Conservation (phyloP, 805 yeast genomes). For the Metschnikowia reukaufii region DNA sequence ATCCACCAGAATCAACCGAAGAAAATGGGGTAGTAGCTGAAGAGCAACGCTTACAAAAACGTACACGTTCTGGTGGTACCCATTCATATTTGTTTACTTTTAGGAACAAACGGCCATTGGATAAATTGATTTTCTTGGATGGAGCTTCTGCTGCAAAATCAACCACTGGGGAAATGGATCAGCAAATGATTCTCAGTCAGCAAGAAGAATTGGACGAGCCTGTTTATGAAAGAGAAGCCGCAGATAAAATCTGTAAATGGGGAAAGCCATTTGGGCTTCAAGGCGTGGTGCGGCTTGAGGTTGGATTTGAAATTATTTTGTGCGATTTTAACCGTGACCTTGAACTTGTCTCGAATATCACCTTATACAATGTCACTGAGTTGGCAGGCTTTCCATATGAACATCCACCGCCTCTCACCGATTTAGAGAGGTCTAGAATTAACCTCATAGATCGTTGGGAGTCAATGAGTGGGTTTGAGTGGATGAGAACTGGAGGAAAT, state of each 20-base stretch:
- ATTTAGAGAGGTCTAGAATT: slow-evolving; percentile 8
- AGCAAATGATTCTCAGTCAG: slow-evolving; percentile 25
- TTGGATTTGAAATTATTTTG: slow-evolving; percentile 60
- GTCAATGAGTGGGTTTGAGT: slow-evolving; percentile 44
- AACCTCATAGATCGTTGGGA: slow-evolving; percentile 26
- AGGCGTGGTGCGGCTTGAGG: slow-evolving; percentile 58
- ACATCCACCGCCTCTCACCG: slow-evolving; percentile 2
- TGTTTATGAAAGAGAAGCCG: slow-evolving; percentile 44
- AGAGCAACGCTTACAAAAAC: background rate
- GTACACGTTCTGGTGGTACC: slow-evolving; percentile 4
- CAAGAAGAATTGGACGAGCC: slow-evolving; percentile 23
- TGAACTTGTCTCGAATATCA: slow-evolving; percentile 46
- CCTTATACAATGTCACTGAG: slow-evolving; percentile 38
- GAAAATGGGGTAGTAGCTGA: background rate
- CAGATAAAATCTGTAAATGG: slow-evolving; percentile 57
- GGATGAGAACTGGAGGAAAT: slow-evolving; percentile 43
- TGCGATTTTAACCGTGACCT: slow-evolving; percentile 58
- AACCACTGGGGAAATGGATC: slow-evolving; percentile 61
- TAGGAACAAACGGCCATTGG: slow-evolving; percentile 46
- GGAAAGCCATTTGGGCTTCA: slow-evolving; percentile 53
- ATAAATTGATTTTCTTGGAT: slow-evolving; percentile 52
- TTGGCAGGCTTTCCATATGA: slow-evolving; percentile 39
- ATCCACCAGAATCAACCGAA: background rate
- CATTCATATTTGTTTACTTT: slow-evolving; percentile 43
- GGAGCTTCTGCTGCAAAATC: slow-evolving; percentile 71